Evolutionary conservation across 495 filamentous ascomycete genomes (phyloP).

Genomic region (Daldinia decipiens): DNA sequence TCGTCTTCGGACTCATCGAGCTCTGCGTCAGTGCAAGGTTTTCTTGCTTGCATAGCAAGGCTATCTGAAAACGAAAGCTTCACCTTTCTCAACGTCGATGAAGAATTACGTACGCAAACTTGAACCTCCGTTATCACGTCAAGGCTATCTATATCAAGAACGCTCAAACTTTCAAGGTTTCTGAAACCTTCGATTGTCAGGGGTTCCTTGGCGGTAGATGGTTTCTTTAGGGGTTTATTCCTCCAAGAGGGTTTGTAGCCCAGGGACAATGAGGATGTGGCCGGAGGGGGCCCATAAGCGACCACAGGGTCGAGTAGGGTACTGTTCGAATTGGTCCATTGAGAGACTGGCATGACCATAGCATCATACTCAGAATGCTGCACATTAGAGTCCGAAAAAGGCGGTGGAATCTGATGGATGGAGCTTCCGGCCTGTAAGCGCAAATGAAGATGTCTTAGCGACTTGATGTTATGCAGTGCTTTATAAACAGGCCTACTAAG

Average conservation of each 20-base stretch:
- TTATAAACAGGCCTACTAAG: conserved; percentile 67
- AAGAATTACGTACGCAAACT: conserved; percentile 61
- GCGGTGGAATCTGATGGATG: conserved; percentile 57
- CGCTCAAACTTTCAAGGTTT: conserved; percentile 61
- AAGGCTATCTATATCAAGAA: conserved; percentile 67
- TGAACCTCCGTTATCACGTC: conserved; percentile 66
- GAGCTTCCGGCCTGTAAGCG: conserved; percentile 64
- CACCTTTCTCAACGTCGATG: conserved; percentile 61
- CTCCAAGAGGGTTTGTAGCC: conserved; percentile 28
- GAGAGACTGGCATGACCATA: conserved; percentile 29
- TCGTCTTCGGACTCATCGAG: conserved; percentile 66
- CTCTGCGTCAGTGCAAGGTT: conserved; percentile 58
- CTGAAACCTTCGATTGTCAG: conserved; percentile 67
- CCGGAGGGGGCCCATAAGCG: conserved; percentile 20
- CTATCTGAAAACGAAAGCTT: conserved; percentile 67
- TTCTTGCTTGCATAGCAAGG: conserved; percentile 62
- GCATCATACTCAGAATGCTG: conserved; percentile 16
- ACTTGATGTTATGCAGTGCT: conserved; percentile 60
- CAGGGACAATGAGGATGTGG: conserved; percentile 10
- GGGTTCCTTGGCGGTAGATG: conserved; percentile 42
- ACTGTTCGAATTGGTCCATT: conserved; percentile 32
- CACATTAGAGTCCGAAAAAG: conserved; percentile 46
- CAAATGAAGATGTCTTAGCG: conserved; percentile 67
- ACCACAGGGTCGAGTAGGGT: background rate
- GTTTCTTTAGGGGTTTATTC: conserved; percentile 39